phyloP scores from a whole-genome alignment of 352 stramenopile genomes.

The Globisporangium perplexum region DNA sequence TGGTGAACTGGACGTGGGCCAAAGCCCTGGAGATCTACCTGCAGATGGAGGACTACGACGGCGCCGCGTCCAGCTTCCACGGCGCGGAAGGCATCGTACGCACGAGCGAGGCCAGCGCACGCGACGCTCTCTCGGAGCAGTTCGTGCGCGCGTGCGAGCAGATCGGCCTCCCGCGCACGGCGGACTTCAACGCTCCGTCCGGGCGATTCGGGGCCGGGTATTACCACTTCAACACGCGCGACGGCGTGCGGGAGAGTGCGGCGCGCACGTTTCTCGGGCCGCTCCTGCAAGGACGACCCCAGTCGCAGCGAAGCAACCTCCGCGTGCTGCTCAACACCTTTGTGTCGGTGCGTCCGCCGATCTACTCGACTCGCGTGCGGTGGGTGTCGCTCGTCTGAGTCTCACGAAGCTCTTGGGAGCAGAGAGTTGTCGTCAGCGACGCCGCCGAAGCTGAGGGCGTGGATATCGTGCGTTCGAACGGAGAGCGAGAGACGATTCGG shows the following conservation, averaged over 20 bases:
- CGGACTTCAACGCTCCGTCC: constrained; percentile 81
- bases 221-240: constrained; percentile 86
- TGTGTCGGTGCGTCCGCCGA: constrained; percentile 38
- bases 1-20: constrained; percentile 70
- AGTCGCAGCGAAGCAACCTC: constrained; percentile 39
- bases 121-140: constrained; percentile 29
- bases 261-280: constrained; percentile 64
- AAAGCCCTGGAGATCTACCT: constrained; percentile 69
- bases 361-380: not conserved
- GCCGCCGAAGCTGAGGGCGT: constrained; percentile 25
- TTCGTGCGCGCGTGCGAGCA: constrained; percentile 52
- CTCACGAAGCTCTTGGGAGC: constrained; percentile 1
- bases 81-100: constrained; percentile 43
- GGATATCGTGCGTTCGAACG: constrained; percentile 33
- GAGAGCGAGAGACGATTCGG: constrained; percentile 28
- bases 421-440: constrained; percentile 49
- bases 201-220: constrained; percentile 64
- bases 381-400: too few species aligned
- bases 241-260: constrained; percentile 80
- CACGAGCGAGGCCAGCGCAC: constrained; percentile 34
- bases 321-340: constrained; percentile 45
- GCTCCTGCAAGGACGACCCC: constrained; percentile 26
- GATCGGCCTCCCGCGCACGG: constrained; percentile 44
- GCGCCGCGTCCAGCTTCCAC: constrained; percentile 48
- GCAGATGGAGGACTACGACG: constrained; percentile 68